Percentiles rank a stretch among this genome's conserved stretches.
These are phyloP conservation scores for Macrolepiota dolichaula DNA, from an alignment of 768 basidiomycete genomes.

Conservation along the genomic window DNA sequence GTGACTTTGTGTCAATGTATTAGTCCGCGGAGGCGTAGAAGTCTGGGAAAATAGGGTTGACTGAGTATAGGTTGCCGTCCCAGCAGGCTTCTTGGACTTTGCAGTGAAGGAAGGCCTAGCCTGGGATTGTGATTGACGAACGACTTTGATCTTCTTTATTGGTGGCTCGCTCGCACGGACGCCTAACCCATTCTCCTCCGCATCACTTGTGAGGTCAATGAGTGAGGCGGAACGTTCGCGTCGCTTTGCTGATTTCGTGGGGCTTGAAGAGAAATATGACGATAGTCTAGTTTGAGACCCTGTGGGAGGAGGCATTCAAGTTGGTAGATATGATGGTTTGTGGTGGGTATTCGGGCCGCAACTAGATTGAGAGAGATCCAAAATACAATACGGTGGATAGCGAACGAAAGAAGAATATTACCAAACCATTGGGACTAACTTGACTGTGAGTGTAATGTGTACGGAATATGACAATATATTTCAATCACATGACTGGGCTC, in stretches of 20 bases:
- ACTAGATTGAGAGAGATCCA: background rate
- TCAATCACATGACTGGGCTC: background rate
- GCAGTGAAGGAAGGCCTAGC: background rate
- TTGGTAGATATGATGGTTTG: background rate
- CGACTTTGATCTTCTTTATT: conserved; percentile 12
- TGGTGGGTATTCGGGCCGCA: no score
- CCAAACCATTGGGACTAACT: background rate
- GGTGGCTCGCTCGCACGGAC: conserved; percentile 27
- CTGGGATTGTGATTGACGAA: conserved; percentile 9
- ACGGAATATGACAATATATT: background rate
- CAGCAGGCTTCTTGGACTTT: background rate
- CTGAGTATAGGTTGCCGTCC: background rate
- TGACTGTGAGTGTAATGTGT: background rate
- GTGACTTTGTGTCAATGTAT: background rate
- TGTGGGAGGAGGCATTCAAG: conserved; percentile 16
- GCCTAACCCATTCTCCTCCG: conserved; percentile 22
- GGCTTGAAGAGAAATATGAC: conserved; percentile 30
- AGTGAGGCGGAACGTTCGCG: conserved; percentile 20
- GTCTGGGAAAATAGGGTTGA: background rate
- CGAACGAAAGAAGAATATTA: background rate
- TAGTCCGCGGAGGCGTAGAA: background rate
- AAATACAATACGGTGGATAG: background rate
- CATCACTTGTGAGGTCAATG: conserved; percentile 55
- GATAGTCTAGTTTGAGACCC: conserved; percentile 35
- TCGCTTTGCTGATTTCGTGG: conserved; percentile 26